These are phyloP conservation scores for Penicillium paneum DNA, from an alignment of 2,329 filamentous ascomycete species.

Conservation along the genomic window DNA sequence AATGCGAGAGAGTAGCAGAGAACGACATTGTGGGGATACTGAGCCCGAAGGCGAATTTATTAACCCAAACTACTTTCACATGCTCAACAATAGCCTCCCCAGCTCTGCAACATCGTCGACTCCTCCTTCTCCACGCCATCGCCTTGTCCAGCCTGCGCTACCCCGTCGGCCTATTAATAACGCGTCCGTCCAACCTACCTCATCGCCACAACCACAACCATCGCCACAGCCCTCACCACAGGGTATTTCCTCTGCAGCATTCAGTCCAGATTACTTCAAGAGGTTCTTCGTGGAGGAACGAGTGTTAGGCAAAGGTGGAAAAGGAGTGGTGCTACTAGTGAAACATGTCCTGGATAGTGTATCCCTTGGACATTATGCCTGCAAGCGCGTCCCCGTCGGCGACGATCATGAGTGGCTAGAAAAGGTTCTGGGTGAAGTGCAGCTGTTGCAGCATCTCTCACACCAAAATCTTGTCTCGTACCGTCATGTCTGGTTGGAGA, in stretches of 20 bases:
- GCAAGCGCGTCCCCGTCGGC: conserved; percentile 92
- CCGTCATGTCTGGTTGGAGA: conserved; percentile 94
- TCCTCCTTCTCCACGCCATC: conserved; percentile 51
- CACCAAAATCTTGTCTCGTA: conserved; percentile 97
- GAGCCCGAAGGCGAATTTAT: conserved; percentile 65
- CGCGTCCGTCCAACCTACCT: conserved; percentile 47
- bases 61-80: conserved; percentile 89
- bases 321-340: conserved; percentile 92
- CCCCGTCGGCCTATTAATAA: conserved; percentile 47
- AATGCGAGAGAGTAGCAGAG: conserved; percentile 51
- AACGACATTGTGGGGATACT: conserved; percentile 29
- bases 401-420: conserved; percentile 94
- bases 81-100: conserved; percentile 66
- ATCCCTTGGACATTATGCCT: conserved; percentile 84
- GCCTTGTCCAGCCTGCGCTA: conserved; percentile 47
- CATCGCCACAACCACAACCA: conserved; percentile 52
- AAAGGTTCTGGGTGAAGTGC: conserved; percentile 90
- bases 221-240: conserved; percentile 53
- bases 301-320: conserved; percentile 83
- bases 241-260: conserved; percentile 79
- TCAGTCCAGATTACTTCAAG: conserved; percentile 89
- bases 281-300: conserved; percentile 88
- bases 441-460: conserved; percentile 83
- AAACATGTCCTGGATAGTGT: conserved; percentile 89
- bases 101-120: conserved; percentile 45